Evolutionary conservation across 1,139 yeast species (phyloP).

Genomic region (Meyerozyma guilliermondii): DNA sequence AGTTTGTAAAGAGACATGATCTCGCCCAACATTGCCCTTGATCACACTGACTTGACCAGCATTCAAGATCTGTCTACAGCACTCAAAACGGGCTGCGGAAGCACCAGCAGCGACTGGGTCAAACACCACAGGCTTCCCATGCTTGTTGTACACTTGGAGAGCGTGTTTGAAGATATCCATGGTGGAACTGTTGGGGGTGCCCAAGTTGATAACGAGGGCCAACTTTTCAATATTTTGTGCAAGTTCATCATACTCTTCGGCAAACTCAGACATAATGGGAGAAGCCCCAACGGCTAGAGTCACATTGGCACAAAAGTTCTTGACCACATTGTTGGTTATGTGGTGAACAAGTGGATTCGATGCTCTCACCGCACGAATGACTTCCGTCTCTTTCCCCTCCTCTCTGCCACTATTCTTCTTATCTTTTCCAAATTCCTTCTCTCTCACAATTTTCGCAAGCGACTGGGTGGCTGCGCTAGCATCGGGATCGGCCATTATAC

Average conservation of each 20-base stretch:
- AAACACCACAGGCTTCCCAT: slow-evolving; percentile 60
- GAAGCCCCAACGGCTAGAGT: slow-evolving; percentile 81
- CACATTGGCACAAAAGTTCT: slow-evolving; percentile 86
- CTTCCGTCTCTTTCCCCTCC: not conserved
- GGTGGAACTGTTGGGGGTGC: slow-evolving; percentile 53
- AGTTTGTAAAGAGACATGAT: slow-evolving; percentile 44
- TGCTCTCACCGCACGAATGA: slow-evolving; percentile 1
- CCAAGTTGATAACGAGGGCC: slow-evolving; percentile 68
- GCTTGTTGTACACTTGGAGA: slow-evolving; percentile 50
- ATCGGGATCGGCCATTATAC: slow-evolving; percentile 67
- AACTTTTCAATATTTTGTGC: slow-evolving; percentile 47
- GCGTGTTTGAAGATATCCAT: slow-evolving; percentile 49
- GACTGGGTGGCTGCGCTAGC: slow-evolving; percentile 52
- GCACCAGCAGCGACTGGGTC: slow-evolving; percentile 97
- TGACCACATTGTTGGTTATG: slow-evolving; percentile 86
- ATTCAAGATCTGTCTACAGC: slow-evolving; percentile 47
- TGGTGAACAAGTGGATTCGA: slow-evolving; percentile 71
- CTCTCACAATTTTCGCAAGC: slow-evolving; percentile 12
- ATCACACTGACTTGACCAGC: slow-evolving; percentile 64
- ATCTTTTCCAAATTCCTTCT: too few species aligned
- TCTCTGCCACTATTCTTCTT: too few species aligned
- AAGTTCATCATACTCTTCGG: slow-evolving; percentile 64
- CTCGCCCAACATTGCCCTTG: slow-evolving; percentile 88
- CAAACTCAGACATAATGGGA: slow-evolving; percentile 86
- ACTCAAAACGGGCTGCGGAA: slow-evolving; percentile 48